Evolutionary conservation across 805 yeast genomes (phyloP).

Genomic region (Myxozyma udenii): DNA sequence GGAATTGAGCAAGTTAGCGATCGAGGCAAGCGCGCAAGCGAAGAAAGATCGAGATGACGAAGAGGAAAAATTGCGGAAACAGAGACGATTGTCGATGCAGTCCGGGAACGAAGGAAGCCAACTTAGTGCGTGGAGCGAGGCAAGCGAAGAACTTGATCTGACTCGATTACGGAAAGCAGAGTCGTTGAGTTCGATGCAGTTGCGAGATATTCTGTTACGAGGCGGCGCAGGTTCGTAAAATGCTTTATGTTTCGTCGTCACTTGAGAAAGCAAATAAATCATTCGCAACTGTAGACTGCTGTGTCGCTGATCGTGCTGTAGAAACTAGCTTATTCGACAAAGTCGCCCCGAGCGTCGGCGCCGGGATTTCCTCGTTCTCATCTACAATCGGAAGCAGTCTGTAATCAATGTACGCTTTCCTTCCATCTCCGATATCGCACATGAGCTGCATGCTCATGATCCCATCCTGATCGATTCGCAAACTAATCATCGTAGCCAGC

Average conservation of each 20-base stretch:
- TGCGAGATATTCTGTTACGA: neutral
- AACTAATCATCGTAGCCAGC: slow-evolving; percentile 25
- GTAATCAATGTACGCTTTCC: slow-evolving; percentile 30
- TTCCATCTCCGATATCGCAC: slow-evolving; percentile 32
- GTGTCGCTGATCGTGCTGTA: neutral
- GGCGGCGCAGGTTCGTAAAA: neutral
- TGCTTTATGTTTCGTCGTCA: neutral
- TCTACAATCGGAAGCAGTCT: slow-evolving; percentile 27
- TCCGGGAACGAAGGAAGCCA: too few relatives aligned
- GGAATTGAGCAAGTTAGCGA: too few relatives aligned
- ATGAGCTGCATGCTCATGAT: slow-evolving; percentile 30
- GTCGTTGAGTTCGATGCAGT: neutral
- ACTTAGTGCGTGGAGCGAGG: too few relatives aligned
- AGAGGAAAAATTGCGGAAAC: too few relatives aligned
- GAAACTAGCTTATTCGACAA: neutral
- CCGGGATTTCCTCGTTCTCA: slow-evolving; percentile 3
- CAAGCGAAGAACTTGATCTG: too few relatives aligned
- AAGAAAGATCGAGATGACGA: too few relatives aligned
- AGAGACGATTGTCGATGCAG: too few relatives aligned
- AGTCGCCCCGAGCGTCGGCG: neutral
- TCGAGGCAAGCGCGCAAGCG: too few relatives aligned
- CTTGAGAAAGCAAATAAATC: neutral
- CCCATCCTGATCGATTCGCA: slow-evolving; percentile 29
- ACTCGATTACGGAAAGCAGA: slow-evolving; percentile 4
- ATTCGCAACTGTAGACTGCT: neutral